phyloP scores from a whole-genome alignment of 345 rosid species.

The Dipteronia sinensis region DNA sequence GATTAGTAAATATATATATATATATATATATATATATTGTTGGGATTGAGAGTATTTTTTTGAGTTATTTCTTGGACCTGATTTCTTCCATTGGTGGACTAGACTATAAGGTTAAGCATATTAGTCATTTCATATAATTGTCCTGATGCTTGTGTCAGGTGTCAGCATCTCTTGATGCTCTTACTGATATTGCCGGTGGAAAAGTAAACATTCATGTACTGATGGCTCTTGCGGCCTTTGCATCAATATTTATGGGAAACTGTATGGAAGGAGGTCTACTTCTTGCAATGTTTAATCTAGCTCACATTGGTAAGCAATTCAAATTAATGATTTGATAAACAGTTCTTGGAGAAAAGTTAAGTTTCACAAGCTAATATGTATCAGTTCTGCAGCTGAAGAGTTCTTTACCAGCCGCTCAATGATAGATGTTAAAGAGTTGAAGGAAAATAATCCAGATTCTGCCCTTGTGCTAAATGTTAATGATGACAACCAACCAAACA shows the following conservation, averaged over 20 bases:
- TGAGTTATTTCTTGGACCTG: not conserved
- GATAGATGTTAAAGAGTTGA: slow-evolving; percentile 94
- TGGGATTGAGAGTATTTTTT: not conserved
- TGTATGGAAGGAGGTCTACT: slow-evolving; percentile 95
- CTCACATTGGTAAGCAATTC: slow-evolving; percentile 76
- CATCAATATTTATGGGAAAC: slow-evolving; percentile 93
- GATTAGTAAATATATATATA: too few relatives aligned
- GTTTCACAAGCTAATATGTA: slow-evolving; percentile 12
- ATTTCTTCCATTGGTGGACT: not conserved
- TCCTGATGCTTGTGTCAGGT: slow-evolving; percentile 47
- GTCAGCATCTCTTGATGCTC: slow-evolving; percentile 90
- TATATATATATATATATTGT: too few relatives aligned
- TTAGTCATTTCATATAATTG: slow-evolving; percentile 5
- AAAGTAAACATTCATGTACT: slow-evolving; percentile 92
- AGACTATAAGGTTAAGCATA: not conserved
- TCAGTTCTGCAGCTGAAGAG: slow-evolving; percentile 79
- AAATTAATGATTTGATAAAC: slow-evolving; percentile 6
- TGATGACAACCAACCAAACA: slow-evolving; percentile 61
- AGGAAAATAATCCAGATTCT: slow-evolving; percentile 88
- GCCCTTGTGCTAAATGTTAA: slow-evolving; percentile 65
- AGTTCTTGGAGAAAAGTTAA: not conserved
- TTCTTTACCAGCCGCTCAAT: slow-evolving; percentile 88
- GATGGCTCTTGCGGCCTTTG: slow-evolving; percentile 97
- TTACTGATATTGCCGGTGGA: slow-evolving; percentile 85
- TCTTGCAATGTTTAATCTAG: slow-evolving; percentile 95